Conservation (phyloP, 2,329 filamentous ascomycete species). For the Aureobasidium musti region DNA sequence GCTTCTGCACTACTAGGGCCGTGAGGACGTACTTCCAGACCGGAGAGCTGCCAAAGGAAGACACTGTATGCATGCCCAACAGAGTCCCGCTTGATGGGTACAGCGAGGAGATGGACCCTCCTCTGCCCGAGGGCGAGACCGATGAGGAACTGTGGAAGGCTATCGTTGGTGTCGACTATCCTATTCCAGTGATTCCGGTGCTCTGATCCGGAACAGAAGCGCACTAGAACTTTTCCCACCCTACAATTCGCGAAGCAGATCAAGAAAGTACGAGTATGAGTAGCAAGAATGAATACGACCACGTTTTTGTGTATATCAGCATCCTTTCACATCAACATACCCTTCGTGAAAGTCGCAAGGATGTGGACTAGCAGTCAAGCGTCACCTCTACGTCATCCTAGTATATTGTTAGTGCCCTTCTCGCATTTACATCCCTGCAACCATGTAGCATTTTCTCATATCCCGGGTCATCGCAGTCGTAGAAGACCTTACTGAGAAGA, state of each 20-base stretch:
- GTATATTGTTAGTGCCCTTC: not conserved
- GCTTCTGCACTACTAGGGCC: conserved; percentile 42
- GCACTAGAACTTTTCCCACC: not conserved
- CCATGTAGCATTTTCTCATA: no score
- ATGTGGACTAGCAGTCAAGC: not conserved
- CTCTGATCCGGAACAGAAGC: not conserved
- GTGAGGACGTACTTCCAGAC: conserved; percentile 49
- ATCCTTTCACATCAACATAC: not conserved
- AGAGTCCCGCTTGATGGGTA: conserved; percentile 33
- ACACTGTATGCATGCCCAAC: conserved; percentile 44
- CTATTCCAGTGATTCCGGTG: not conserved
- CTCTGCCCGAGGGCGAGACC: conserved; percentile 31
- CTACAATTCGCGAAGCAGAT: not conserved
- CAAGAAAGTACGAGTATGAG: not conserved
- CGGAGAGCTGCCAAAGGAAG: conserved; percentile 43
- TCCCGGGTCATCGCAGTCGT: not conserved
- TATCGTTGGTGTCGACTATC: conserved; percentile 24
- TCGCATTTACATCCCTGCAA: not conserved
- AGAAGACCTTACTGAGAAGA: not conserved
- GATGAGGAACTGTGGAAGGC: conserved; percentile 34
- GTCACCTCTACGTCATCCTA: not conserved
- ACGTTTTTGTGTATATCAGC: not conserved
- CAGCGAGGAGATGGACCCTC: conserved; percentile 27
- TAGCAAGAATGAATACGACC: not conserved
- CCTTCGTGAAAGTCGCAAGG: not conserved